These are phyloP conservation scores for Pulveroboletus sp. DNA, from an alignment of 1,284 basidiomycete genomes.

Conservation along the genomic window DNA sequence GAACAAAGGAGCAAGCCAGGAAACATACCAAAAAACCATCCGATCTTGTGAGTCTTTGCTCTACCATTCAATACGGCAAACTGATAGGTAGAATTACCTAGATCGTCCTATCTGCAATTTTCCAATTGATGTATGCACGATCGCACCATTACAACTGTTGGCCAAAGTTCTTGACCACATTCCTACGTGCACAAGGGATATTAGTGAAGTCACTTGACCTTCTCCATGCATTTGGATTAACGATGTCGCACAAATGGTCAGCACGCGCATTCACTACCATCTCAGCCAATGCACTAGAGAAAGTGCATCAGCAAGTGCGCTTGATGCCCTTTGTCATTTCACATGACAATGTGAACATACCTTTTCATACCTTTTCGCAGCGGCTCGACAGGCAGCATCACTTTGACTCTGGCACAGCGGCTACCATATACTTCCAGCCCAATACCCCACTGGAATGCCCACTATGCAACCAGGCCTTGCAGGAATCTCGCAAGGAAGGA, in stretches of 20 bases:
- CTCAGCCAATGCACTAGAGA: background rate
- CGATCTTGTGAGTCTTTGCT: too few species aligned
- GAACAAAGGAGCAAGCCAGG: too few species aligned
- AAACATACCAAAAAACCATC: too few species aligned
- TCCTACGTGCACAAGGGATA: background rate
- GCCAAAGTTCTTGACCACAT: background rate
- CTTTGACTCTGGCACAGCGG: background rate
- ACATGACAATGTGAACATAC: too few species aligned
- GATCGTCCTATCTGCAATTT: background rate
- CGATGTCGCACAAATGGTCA: conserved; percentile 1
- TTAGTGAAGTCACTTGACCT: background rate
- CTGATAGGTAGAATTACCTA: background rate
- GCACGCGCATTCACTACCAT: background rate
- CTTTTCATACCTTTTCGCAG: background rate
- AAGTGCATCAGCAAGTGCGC: background rate
- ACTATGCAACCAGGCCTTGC: too few species aligned
- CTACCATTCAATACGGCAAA: too few species aligned
- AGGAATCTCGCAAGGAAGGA: too few species aligned
- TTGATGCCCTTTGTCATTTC: background rate
- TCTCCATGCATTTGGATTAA: background rate
- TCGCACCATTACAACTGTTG: background rate
- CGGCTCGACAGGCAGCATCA: background rate
- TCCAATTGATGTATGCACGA: background rate
- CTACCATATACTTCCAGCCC: too few species aligned
- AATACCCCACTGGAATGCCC: too few species aligned